phyloP scores from a whole-genome alignment of 345 rosid genomes.

The Trapa incisa region DNA sequence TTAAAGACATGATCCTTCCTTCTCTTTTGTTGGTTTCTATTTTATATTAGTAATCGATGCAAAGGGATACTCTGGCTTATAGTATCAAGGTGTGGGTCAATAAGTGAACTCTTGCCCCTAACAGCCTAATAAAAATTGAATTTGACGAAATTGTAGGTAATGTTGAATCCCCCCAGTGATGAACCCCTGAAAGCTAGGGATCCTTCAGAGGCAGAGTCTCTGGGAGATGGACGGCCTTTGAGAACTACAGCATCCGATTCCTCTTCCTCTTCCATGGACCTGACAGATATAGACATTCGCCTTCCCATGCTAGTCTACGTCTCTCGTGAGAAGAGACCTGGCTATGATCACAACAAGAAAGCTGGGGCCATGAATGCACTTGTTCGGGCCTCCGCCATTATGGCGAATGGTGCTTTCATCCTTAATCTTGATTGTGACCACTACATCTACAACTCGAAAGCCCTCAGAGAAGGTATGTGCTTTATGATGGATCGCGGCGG shows the following conservation, averaged over 20 bases:
- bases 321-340: slow-evolving; percentile 75
- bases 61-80: background rate
- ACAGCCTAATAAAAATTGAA: background rate
- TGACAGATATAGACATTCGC: slow-evolving; percentile 56
- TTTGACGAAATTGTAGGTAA: slow-evolving; percentile 30
- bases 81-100: too few species aligned
- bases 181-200: slow-evolving; percentile 28
- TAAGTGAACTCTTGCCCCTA: background rate
- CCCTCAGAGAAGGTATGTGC: slow-evolving; percentile 74
- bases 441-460: slow-evolving; percentile 58
- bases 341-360: slow-evolving; percentile 84
- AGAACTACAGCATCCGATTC: slow-evolving; percentile 8
- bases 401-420: slow-evolving; percentile 85
- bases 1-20: too few species aligned
- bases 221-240: background rate
- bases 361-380: slow-evolving; percentile 94
- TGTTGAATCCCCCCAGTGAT: slow-evolving; percentile 59
- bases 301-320: slow-evolving; percentile 75
- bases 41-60: background rate
- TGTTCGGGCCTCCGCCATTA: slow-evolving; percentile 68
- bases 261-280: slow-evolving; percentile 27
- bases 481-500: slow-evolving; percentile 79
- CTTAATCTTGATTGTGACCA: slow-evolving; percentile 83
- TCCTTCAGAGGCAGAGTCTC: slow-evolving; percentile 2
- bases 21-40: background rate